Evolutionary conservation across 305 asterid genomes (phyloP).

Genomic region (Rubia tinctorum): DNA sequence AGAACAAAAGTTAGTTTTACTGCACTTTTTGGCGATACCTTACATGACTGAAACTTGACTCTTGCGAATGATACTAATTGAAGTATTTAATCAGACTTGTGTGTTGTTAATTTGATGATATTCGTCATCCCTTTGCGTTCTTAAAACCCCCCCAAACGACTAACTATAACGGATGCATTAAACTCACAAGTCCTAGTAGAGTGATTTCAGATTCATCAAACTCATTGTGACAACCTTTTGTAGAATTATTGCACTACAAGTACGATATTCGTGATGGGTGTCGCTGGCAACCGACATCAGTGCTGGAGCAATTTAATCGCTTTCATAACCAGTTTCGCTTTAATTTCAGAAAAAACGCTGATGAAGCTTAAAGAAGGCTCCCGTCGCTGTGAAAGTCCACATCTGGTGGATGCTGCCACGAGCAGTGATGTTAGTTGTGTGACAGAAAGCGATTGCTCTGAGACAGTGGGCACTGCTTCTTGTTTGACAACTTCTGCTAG

Average conservation of each 20-base stretch:
- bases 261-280: not conserved
- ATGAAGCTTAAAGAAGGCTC: conserved; percentile 78
- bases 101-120: not conserved
- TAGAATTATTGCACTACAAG: not conserved
- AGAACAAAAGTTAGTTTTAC: no score
- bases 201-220: no score
- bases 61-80: not conserved
- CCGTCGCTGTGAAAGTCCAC: conserved; percentile 32
- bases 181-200: no score
- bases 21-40: not conserved
- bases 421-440: conserved; percentile 20
- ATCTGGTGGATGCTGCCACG: conserved; percentile 23
- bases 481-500: conserved; percentile 26
- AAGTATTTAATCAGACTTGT: not conserved
- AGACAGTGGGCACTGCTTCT: conserved; percentile 27
- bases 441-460: conserved; percentile 27
- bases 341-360: conserved; percentile 60
- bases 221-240: no score
- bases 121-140: not conserved
- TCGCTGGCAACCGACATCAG: not conserved
- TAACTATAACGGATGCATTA: no score
- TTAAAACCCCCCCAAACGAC: no score
- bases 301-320: not conserved
- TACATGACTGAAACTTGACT: not conserved
- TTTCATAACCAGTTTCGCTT: conserved; percentile 4